Base-by-base conservation (phyloP, 2,329 filamentous ascomycete genomes). In the Ceratocystiopsis sp. region DNA sequence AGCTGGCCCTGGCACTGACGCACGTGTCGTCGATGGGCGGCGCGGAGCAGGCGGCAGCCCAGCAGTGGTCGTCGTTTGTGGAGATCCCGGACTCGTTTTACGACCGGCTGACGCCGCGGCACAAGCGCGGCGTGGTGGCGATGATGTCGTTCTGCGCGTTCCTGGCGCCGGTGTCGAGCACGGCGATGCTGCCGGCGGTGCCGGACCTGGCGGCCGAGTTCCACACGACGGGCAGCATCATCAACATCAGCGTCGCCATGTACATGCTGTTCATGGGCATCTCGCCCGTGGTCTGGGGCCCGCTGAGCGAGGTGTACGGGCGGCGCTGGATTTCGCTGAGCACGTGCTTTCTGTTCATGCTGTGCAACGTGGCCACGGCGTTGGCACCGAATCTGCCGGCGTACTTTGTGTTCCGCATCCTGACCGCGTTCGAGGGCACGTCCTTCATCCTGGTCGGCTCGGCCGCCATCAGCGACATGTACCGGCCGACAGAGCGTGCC, bases 111-210 rank as follows among this genome's bases (percentile, higher is more conserved):
- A 69, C 77, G 0, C 59, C 61, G 4, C 60, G 62, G 15, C 71
- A 77, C 36, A 91, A 89, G 58, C 55, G 67, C 3, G 53, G 75
- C 47, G 81, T 89, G 42, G 78, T 85, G 15, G 63, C 65, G 11
- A 68, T 86, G 7, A 61, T 87, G 42, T 78, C 80, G 0, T 83
- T 79, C 54, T 85, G 80, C 59, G 75, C 78, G 21, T 84, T 89
- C 49, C 64, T 89, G 38, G 77, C 83, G 1, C 84, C 84, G 1
- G 71, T 81, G 29, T 75, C 71, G 3, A 76, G 70, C 6, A 82
- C 78, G 0, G 72, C 73, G 1, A 73, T 82, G 35, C 57, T 82
- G 32, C 65, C 77, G 1, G 78, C 76, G 13, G 66, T 78, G 11
- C 77, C 78, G 2, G 76, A 83, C 55, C 73, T 83, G 6, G 76